Conservation (phyloP, 1,284 basidiomycete species). For the Apiotrichum siamense region DNA sequence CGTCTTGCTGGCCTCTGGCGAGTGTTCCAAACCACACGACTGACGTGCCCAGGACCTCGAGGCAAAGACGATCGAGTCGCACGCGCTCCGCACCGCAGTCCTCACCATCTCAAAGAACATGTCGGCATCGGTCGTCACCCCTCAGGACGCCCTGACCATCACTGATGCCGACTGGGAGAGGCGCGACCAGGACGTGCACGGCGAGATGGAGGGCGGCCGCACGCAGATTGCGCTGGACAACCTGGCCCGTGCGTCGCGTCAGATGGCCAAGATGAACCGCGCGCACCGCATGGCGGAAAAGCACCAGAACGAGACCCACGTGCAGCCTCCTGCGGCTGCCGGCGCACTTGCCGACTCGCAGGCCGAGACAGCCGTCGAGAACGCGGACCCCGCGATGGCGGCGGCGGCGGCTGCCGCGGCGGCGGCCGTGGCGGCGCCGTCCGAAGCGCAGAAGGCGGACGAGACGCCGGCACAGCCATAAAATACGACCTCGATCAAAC, state of each 20-base stretch:
- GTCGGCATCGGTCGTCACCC: constrained; percentile 14
- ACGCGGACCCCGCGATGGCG: no score
- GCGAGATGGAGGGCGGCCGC: constrained; percentile 2
- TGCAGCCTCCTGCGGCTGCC: no score
- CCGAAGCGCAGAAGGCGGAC: no score
- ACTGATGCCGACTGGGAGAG: constrained; percentile 9
- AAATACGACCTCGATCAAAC: no score
- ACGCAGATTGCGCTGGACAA: constrained; percentile 12
- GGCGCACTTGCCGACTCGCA: no score
- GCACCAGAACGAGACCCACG: no score
- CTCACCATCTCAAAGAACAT: constrained; percentile 8
- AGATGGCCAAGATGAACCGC: constrained; percentile 20
- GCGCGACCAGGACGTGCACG: constrained; percentile 6
- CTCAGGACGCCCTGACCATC: constrained; percentile 20
- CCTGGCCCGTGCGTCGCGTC: constrained; percentile 14
- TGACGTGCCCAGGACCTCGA: constrained; percentile 25
- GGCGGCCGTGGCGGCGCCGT: no score
- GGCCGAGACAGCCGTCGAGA: no score
- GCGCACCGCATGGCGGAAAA: constrained; percentile 4
- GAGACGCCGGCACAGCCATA: no score
- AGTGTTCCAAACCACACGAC: background rate
- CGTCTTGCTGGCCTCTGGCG: constrained; percentile 3
- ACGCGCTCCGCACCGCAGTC: constrained; percentile 25
- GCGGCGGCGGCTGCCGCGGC: no score
- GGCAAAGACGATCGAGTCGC: constrained; percentile 25